Evolutionary conservation across 2,329 filamentous ascomycete genomes (phyloP), one percentile per base, ranked within the genome.

Genomic region (Sporothrix dimorphospora): DNA sequence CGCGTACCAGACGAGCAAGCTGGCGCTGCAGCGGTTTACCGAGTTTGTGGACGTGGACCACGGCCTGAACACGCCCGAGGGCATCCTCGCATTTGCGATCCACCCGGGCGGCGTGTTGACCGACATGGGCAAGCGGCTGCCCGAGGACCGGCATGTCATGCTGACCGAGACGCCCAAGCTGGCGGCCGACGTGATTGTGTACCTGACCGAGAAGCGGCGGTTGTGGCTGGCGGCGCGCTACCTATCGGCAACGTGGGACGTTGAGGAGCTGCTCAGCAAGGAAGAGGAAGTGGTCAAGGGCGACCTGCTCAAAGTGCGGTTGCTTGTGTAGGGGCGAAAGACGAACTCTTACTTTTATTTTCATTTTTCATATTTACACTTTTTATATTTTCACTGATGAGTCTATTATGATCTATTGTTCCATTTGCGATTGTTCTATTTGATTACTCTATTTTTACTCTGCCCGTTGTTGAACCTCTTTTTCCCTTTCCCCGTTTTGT

Each of bases 51-150:
- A 77, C 4, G 72, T 73, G 40, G 85, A 88, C 73, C 83, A 87
- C 74, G 49, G 71, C 34, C 78, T 66, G 14, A 4, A 49, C 40
- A 49, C 63, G 40, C 24, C 80, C 11, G 76, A 84, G 61, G 83
- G 83, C 0, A 73, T 85, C 0, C 75, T 86, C 11, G 80, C 80
- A n/a, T 80, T 81, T 53, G 75, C 79, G 2, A 70, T 85, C 4
- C 83, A 87, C 76, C 85, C 85, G 0, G 85, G 85, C 2, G 81
- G 80, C 16, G 80, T 85, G 1, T 77, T 77, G 75, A 87, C 85
- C 0, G 83, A 84, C 40, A 77, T 86, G 70, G 80, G 81, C 3
- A 55, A 59, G 14, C 77, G 77, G 1, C 79, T 83, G 78, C 81
- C 81, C 0, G 53, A 78, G 24, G 49, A 76, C 5, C 30, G 70